Evolutionary conservation across 2,329 filamentous ascomycete genomes (phyloP), one percentile per base, ranked within the genome.

Genomic region (Alternaria incomplexa): DNA sequence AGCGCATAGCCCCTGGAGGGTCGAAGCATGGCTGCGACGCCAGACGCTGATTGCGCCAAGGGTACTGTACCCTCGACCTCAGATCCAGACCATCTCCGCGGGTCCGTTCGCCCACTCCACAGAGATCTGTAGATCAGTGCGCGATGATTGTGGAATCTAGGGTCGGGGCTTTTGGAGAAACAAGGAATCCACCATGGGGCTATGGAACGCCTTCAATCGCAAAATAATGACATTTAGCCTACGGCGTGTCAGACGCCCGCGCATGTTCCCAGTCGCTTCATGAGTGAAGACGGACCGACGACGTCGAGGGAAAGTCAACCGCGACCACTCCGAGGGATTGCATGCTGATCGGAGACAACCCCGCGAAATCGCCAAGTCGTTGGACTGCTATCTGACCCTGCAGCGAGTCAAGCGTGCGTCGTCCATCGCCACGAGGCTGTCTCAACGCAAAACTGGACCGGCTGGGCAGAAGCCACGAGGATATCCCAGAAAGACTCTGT

Each of bases 331-430:
- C 28, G 20, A 52, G 52, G 23, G 13, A 15, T 26, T 30, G 23
- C 12, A 36, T 11, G 47, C 17, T 44, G 30, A 17, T 48, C 22
- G 20, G n/a, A 17, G n/a, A 3, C 12, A 52, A 22, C 47, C 40
- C 59, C 55, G 47, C 40, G 47, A 20, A 5, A 25, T 43, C 40
- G 59, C 54, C 54, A 62, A 53, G 47, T 20, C 40, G 26, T 43
- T 43, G 55, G 46, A 46, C 12, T 22, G 30, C 44, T 20, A 43
- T 28, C 40, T 12, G 22, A 7, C 43, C n/a, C 13, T 45, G 0
- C 8, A 8, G 54, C 59, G 54, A 58, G 40, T 52, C 59, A 46
- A 61, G 47, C 28, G 15, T 22, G 23, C 28, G 28, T 36, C 23
- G 13, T 36, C 36, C 28, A 20, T 28, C 47, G 45, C 17, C 32